Conservation (phyloP, 2,329 filamentous ascomycete species). For the Ophiostoma montium region DNA sequence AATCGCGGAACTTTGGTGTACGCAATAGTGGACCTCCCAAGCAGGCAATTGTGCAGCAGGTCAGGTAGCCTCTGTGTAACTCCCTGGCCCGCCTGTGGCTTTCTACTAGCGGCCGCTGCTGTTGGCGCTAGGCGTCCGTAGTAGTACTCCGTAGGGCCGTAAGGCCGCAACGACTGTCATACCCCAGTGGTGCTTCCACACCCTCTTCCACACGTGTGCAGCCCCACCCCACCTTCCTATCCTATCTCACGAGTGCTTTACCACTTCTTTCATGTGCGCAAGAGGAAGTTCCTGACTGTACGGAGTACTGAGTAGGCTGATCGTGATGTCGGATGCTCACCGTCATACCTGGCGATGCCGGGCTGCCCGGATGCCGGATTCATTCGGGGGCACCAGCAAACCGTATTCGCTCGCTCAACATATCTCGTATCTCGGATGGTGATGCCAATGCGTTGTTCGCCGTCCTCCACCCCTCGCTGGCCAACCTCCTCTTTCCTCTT, state of each 20-base stretch:
- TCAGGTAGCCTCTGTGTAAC: not conserved
- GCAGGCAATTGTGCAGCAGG: not conserved
- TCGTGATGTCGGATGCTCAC: too few relatives aligned
- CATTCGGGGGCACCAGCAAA: too few relatives aligned
- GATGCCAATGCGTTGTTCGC: not conserved
- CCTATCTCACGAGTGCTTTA: too few relatives aligned
- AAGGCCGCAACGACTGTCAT: slow-evolving; percentile 1
- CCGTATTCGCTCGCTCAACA: not conserved
- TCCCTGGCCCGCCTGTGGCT: not conserved
- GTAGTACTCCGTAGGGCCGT: not conserved
- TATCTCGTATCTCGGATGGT: not conserved
- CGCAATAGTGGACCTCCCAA: not conserved
- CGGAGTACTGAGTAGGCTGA: too few relatives aligned
- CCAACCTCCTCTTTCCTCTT: slow-evolving; percentile 5
- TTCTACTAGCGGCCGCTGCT: slow-evolving; percentile 6
- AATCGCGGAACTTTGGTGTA: too few relatives aligned
- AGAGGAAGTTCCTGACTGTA: too few relatives aligned
- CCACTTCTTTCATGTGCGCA: too few relatives aligned
- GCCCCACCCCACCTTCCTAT: slow-evolving; percentile 4
- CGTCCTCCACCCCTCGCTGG: not conserved
- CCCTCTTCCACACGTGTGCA: slow-evolving; percentile 9
- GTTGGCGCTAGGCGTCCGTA: slow-evolving; percentile 4
- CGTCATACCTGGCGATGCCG: too few relatives aligned
- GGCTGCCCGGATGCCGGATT: too few relatives aligned
- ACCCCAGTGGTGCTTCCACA: slow-evolving; percentile 9